phyloP scores from a whole-genome alignment of 306 rosid genomes.

The Citrullus mucosospermus region DNA sequence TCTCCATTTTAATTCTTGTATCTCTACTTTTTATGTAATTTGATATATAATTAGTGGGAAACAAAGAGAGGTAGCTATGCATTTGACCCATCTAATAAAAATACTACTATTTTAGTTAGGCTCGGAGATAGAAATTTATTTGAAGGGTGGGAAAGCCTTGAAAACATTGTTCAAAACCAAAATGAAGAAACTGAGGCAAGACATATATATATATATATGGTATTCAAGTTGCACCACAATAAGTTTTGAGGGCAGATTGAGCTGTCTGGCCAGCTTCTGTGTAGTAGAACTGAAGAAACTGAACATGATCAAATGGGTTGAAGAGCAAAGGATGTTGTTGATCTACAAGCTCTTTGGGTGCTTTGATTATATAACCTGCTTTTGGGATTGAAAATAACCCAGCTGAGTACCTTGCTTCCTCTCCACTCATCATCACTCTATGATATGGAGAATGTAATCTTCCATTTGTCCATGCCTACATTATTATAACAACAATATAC shows the following conservation, averaged over 20 bases:
- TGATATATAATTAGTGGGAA: too few species aligned
- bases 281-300: constrained; percentile 32
- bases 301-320: constrained; percentile 42
- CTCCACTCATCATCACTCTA: constrained; percentile 58
- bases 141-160: too few species aligned
- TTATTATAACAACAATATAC: too few species aligned
- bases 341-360: constrained; percentile 55
- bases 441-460: constrained; percentile 46
- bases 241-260: constrained; percentile 27
- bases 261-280: constrained; percentile 32
- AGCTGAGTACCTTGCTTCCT: constrained; percentile 41
- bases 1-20: too few species aligned
- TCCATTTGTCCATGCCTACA: constrained; percentile 74
- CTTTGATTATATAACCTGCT: constrained; percentile 30
- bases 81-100: too few species aligned
- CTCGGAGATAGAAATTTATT: too few species aligned
- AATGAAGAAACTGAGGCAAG: neutral
- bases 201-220: neutral
- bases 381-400: constrained; percentile 54
- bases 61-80: too few species aligned
- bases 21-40: too few species aligned
- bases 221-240: constrained; percentile 31
- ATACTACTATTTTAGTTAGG: too few species aligned
- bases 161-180: too few species aligned
- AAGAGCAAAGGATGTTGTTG: constrained; percentile 55